phyloP scores from a whole-genome alignment of 495 filamentous ascomycete species.

The Entonaema liquescens region DNA sequence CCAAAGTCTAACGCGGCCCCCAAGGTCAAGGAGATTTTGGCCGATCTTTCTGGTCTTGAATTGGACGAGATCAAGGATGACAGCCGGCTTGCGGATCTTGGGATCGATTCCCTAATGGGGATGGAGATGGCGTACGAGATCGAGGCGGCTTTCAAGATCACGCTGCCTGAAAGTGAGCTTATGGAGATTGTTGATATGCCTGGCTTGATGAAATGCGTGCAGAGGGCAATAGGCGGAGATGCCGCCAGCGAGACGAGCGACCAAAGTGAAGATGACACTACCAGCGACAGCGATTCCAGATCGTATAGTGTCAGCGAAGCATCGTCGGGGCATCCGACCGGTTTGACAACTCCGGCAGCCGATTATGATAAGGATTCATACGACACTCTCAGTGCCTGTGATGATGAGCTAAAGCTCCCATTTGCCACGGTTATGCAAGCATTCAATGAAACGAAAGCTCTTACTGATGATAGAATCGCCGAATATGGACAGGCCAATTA shows the following conservation, averaged over 20 bases:
- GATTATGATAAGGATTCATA: slow-evolving; percentile 32
- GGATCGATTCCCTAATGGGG: slow-evolving; percentile 66
- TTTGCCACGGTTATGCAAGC: slow-evolving; percentile 42
- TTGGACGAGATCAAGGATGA: slow-evolving; percentile 54
- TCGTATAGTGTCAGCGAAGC: slow-evolving; percentile 28
- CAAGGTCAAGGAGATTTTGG: slow-evolving; percentile 44
- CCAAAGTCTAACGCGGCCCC: slow-evolving; percentile 38
- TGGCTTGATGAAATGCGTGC: slow-evolving; percentile 43
- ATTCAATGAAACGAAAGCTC: slow-evolving; percentile 36
- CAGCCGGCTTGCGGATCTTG: slow-evolving; percentile 58
- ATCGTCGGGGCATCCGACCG: slow-evolving; percentile 31
- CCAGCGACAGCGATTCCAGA: slow-evolving; percentile 26
- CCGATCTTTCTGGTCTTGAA: slow-evolving; percentile 57
- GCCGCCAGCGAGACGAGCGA: slow-evolving; percentile 16
- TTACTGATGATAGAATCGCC: slow-evolving; percentile 52
- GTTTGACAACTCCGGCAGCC: slow-evolving; percentile 30
- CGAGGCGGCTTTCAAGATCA: slow-evolving; percentile 54
- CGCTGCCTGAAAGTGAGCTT: slow-evolving; percentile 47
- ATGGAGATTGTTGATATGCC: slow-evolving; percentile 47
- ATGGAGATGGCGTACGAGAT: slow-evolving; percentile 65
- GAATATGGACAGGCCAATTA: slow-evolving; percentile 52
- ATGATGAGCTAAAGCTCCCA: slow-evolving; percentile 38
- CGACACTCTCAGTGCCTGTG: slow-evolving; percentile 19
- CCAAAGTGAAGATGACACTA: slow-evolving; percentile 29
- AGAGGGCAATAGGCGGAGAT: slow-evolving; percentile 25